A percentile compares a stretch with the other conserved stretches of the same genome.
These are phyloP conservation scores for Panus rudis DNA, from an alignment of 768 basidiomycete species.

Conservation along the genomic window DNA sequence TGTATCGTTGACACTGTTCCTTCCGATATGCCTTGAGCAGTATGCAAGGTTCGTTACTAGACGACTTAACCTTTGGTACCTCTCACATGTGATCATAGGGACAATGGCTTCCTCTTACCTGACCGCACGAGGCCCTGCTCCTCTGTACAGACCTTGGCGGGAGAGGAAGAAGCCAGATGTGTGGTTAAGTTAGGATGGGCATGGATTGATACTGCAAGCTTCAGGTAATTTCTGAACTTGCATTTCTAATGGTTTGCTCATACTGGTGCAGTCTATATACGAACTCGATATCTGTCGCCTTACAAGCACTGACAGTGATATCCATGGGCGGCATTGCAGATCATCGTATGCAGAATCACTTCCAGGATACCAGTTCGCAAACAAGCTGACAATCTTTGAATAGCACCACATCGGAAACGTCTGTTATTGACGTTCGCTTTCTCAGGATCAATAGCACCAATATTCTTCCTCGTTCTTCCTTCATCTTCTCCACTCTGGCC, in stretches of 20 bases:
- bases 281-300: constrained; percentile 79
- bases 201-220: constrained; percentile 91
- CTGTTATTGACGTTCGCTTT: constrained; percentile 72
- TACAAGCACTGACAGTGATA: constrained; percentile 92
- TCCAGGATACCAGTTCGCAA: too few species aligned
- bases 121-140: constrained; percentile 58
- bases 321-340: constrained; percentile 92
- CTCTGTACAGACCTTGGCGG: constrained; percentile 4
- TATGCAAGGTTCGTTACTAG: constrained; percentile 45
- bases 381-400: constrained; percentile 3
- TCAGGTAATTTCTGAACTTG: constrained; percentile 47
- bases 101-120: constrained; percentile 76
- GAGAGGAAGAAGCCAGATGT: constrained; percentile 43
- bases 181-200: constrained; percentile 75
- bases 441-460: constrained; percentile 61
- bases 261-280: constrained; percentile 60
- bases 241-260: not conserved
- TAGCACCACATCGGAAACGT: constrained; percentile 65
- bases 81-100: constrained; percentile 29
- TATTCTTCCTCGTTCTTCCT: constrained; percentile 65
- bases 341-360: constrained; percentile 50
- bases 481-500: constrained; percentile 68
- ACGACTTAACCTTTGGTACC: not conserved
- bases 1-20: constrained; percentile 73
- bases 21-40: constrained; percentile 81